Base-by-base conservation (phyloP, 2,329 filamentous ascomycete species). In the Tolypocladium pustulatum region DNA sequence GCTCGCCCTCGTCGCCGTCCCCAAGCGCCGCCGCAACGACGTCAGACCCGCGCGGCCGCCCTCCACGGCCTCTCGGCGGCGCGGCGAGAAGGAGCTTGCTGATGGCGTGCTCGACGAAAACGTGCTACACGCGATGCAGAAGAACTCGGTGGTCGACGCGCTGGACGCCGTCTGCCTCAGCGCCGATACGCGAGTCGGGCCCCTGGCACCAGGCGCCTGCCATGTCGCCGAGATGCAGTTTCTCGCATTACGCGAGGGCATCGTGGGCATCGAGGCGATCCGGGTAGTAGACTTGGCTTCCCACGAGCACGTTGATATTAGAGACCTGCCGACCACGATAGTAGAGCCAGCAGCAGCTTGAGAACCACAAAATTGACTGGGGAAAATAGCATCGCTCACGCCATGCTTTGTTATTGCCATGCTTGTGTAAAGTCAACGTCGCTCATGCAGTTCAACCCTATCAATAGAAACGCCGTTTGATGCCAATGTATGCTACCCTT, bases 251-350 rank as follows among this genome's bases (percentile, higher is more conserved):
- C 75, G 76, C 57, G 78, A 82, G 54, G 90, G 89, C 0, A 79
- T 90, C 37, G 78, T 90, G 36, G 79, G 81, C n/a, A 71, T 93
- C 3, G 89, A 92, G 65, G 85, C 86, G 2, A 78, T 93, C 25
- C 78, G 88, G 55, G 82, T 93, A 1, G 78, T 92, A 4, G 90
- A 94, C 69, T 69, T 93, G 60, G 82, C 78, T 27, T 88, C 83
- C 38, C 86, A 90, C 66, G 88, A 92, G 73, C 87, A 89, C 67
- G 86, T 90, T 4, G 89, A 93, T 70, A 85, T 92, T 58, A 80
- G 83, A 61, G 87, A 93, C 61, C 69, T 94, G 62, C 90, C 90
- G 0, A 84, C 81, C 52, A 83, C 91, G 65, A 73, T 90, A 57
- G 79, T 87, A 20, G 72, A 76, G 60, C 68, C 71, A 27, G 64